These are phyloP conservation scores for Simplicillium sp. DNA, from an alignment of 2,329 filamentous ascomycete genomes.

Conservation along the genomic window DNA sequence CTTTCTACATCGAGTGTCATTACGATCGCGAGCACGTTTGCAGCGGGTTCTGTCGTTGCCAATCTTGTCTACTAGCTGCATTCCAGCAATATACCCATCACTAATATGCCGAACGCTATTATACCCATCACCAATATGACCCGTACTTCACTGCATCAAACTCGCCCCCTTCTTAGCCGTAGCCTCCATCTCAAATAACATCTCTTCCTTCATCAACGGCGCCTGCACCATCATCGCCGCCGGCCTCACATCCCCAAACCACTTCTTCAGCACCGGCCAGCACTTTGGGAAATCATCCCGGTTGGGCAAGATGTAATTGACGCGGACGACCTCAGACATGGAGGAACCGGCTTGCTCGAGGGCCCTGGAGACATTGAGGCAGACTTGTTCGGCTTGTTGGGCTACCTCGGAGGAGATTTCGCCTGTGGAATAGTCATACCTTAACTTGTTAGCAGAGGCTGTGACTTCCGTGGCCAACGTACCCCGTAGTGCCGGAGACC, in stretches of 20 bases:
- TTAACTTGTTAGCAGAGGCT: not conserved
- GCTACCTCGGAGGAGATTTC: conserved; percentile 32
- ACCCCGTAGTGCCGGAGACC: conserved; percentile 47
- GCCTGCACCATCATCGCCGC: conserved; percentile 46
- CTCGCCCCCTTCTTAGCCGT: conserved; percentile 22
- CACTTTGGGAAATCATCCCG: conserved; percentile 34
- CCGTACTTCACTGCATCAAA: no score
- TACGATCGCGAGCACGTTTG: conserved; percentile 50
- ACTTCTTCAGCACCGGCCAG: conserved; percentile 40
- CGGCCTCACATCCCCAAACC: conserved; percentile 38
- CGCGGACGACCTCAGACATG: conserved; percentile 38
- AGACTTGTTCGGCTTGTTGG: conserved; percentile 39
- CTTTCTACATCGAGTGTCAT: conserved; percentile 53
- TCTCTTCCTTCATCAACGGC: conserved; percentile 38
- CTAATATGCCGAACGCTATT: not conserved
- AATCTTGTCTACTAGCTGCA: conserved; percentile 11
- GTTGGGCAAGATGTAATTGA: conserved; percentile 41
- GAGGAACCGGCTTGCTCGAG: conserved; percentile 31
- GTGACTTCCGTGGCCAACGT: conserved; percentile 1
- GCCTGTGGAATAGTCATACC: conserved; percentile 41
- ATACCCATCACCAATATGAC: not conserved
- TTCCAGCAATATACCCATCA: not conserved
- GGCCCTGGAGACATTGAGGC: conserved; percentile 35
- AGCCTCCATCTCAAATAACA: conserved; percentile 34
- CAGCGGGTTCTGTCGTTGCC: conserved; percentile 27